A percentile compares a stretch with the other conserved stretches of the same genome.
These are phyloP conservation scores for Citrullus mucosospermus DNA, from an alignment of 306 rosid species.

Conservation along the genomic window DNA sequence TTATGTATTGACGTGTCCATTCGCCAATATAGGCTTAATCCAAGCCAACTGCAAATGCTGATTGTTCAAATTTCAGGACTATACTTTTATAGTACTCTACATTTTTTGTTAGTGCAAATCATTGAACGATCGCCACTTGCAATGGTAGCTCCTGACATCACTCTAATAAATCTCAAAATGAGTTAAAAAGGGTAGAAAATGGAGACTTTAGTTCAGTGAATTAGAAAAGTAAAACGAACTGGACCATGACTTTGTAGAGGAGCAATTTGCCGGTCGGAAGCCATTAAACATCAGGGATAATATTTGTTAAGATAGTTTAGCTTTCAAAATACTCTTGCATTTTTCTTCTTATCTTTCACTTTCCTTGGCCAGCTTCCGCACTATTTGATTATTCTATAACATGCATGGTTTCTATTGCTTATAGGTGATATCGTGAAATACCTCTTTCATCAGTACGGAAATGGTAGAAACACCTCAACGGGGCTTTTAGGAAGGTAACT, in stretches of 20 bases:
- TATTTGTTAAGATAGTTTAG: background rate
- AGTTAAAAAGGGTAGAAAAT: background rate
- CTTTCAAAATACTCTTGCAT: background rate
- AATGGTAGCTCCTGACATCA: background rate
- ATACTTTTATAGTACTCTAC: background rate
- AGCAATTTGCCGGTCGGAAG: background rate
- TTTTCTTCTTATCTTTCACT: background rate
- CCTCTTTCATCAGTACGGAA: slow-evolving; percentile 61
- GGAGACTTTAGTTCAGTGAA: background rate
- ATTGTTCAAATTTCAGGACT: background rate
- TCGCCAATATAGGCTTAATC: background rate
- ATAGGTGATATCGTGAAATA: slow-evolving; percentile 82
- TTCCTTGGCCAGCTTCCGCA: background rate
- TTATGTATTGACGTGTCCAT: background rate
- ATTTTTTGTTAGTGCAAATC: background rate
- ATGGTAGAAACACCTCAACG: slow-evolving; percentile 53
- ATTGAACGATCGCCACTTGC: background rate
- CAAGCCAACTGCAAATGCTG: background rate
- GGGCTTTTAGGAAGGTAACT: slow-evolving; percentile 78
- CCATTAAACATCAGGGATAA: background rate
- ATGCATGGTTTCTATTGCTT: slow-evolving; percentile 12
- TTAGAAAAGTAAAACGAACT: background rate
- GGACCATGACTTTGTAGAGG: background rate
- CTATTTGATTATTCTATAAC: slow-evolving; percentile 1
- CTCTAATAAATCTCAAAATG: background rate